Evolutionary conservation across 2,329 filamentous ascomycete species (phyloP), one percentile per base, ranked within the genome.

Genomic region (Penicillium sp.): DNA sequence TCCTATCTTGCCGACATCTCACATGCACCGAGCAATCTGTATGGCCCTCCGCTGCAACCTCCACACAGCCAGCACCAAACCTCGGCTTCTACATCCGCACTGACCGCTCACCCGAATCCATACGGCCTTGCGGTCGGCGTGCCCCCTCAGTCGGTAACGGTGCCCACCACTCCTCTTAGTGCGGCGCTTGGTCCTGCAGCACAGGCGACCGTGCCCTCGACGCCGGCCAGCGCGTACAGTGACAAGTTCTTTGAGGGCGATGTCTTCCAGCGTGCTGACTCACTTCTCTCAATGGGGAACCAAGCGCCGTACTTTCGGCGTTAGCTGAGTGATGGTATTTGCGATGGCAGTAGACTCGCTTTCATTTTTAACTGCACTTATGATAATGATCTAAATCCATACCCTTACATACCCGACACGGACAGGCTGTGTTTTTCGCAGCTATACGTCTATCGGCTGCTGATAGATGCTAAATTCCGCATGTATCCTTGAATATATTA

Each of bases 101-200:
- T 56, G 31, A 47, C 44, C 24, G 51, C 50, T 44, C 61, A 56
- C 31, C 42, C 57, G 27, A 62, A 52, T 49, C 47, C 48, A 38
- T 60, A 59, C 42, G 56, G 62, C 42, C 55, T 62, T 44, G 62
- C 58, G 46, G 56, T 64, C n/a, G 59, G 55, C 50, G 54, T 65
- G 50, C 68, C 70, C 24, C 78, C 75, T 10, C 79, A 79, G 41
- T 75, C 78, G 20, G 73, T 79, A 8, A 76, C 80, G 9, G 72
- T 90, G 32, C 90, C 91, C 7, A 89, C 93, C 62, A 96, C 91
- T 1, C 91, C 92, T 6, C 80, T 95, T 54, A 93, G 88, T 60
- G 91, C 90, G 13, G 91, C 91, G 1, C 77, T 96, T 4, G 92
- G 91, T 0, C 89, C 91, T 5, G 91, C 91, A 18, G 88, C 90